These are phyloP conservation scores for Mucor circinelloides DNA, from an alignment of 371 early-diverging fungal species.

Conservation along the genomic window DNA sequence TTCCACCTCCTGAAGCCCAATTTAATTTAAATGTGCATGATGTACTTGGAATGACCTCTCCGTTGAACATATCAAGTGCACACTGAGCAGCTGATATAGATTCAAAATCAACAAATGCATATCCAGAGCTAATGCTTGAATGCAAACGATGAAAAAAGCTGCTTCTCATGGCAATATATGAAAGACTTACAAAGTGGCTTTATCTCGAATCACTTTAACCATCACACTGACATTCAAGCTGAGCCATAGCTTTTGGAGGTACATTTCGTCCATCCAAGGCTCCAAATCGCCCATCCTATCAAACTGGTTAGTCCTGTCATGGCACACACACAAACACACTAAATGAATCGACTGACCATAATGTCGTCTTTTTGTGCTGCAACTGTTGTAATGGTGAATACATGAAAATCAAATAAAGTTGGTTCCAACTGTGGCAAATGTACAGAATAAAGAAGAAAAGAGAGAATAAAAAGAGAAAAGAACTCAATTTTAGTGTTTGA, in stretches of 20 bases:
- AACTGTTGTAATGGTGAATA: neutral
- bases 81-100: constrained; percentile 59
- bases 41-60: constrained; percentile 73
- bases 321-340: neutral
- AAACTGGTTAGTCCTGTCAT: neutral
- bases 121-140: constrained; percentile 53
- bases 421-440: neutral
- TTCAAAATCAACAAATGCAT: constrained; percentile 74
- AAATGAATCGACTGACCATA: neutral
- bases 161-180: neutral
- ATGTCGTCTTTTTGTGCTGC: neutral
- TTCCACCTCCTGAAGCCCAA: constrained; percentile 81
- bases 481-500: neutral
- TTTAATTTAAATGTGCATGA: constrained; percentile 79
- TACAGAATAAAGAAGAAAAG: neutral
- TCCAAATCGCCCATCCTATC: constrained; percentile 78
- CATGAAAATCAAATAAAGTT: too few species aligned
- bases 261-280: constrained; percentile 80
- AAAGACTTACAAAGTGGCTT: constrained; percentile 57
- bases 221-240: constrained; percentile 63
- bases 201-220: constrained; percentile 88
- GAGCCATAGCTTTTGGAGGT: constrained; percentile 67
- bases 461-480: neutral
- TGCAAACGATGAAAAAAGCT: neutral
- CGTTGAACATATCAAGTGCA: constrained; percentile 67